phyloP scores from a whole-genome alignment of 192 early-diverging fungal genomes.

The Pilaira anomala region DNA sequence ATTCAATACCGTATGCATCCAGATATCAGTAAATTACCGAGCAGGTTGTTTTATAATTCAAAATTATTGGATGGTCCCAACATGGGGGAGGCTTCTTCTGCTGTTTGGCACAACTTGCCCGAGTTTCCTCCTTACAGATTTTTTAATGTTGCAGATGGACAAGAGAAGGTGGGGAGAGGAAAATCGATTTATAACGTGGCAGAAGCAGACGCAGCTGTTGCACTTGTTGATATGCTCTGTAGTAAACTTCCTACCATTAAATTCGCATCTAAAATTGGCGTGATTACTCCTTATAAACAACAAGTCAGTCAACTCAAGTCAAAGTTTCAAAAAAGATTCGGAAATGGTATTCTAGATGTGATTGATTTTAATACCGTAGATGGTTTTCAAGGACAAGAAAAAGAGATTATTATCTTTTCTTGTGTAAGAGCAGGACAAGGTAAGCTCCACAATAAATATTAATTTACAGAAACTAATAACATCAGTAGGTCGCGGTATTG shows the following conservation, averaged over 20 bases:
- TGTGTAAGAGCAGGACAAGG: slow-evolving; percentile 74
- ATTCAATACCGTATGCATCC: slow-evolving; percentile 99
- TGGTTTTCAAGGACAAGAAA: slow-evolving; percentile 97
- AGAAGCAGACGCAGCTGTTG: slow-evolving; percentile 74
- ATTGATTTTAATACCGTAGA: slow-evolving; percentile 96
- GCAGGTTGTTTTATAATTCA: slow-evolving; percentile 74
- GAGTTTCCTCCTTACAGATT: slow-evolving; percentile 77
- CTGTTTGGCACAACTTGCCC: slow-evolving; percentile 68
- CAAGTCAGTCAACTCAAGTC: slow-evolving; percentile 73
- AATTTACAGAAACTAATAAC: no score
- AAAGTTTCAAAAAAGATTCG: slow-evolving; percentile 64
- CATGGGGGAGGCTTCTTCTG: slow-evolving; percentile 57
- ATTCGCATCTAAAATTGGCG: slow-evolving; percentile 71
- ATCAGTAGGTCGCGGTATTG: slow-evolving; percentile 51
- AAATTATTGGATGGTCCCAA: slow-evolving; percentile 71
- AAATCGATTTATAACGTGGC: slow-evolving; percentile 74
- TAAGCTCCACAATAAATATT: not conserved
- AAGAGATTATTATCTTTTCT: slow-evolving; percentile 94
- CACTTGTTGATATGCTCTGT: slow-evolving; percentile 66
- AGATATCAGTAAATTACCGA: slow-evolving; percentile 80
- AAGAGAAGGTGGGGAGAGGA: slow-evolving; percentile 58
- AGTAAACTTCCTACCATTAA: slow-evolving; percentile 50
- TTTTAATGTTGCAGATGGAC: slow-evolving; percentile 65
- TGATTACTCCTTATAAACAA: slow-evolving; percentile 93
- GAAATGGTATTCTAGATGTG: slow-evolving; percentile 54